These are phyloP conservation scores for Caloboletus firmus DNA, from an alignment of 1,284 basidiomycete species.

Conservation along the genomic window DNA sequence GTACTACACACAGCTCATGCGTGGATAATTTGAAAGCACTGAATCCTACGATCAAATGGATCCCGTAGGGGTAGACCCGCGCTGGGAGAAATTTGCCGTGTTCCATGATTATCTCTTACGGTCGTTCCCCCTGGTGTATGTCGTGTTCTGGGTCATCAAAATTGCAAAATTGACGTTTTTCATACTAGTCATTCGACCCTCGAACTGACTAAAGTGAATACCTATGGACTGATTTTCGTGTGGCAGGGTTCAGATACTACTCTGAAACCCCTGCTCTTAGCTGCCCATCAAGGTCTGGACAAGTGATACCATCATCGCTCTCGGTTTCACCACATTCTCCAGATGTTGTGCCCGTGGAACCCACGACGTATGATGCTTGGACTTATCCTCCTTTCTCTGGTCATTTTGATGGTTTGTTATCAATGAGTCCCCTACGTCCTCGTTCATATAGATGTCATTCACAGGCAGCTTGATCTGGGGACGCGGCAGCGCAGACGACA, in stretches of 20 bases:
- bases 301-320: neutral
- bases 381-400: slow-evolving; percentile 55
- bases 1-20: neutral
- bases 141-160: neutral
- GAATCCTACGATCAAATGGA: slow-evolving; percentile 46
- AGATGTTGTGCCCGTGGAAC: slow-evolving; percentile 61
- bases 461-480: slow-evolving; percentile 48
- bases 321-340: neutral
- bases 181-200: slow-evolving; percentile 51
- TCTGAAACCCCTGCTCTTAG: slow-evolving; percentile 65
- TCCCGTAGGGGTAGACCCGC: slow-evolving; percentile 44
- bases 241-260: slow-evolving; percentile 57
- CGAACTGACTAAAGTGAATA: slow-evolving; percentile 57
- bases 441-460: neutral
- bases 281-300: slow-evolving; percentile 60
- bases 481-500: slow-evolving; percentile 51
- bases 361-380: slow-evolving; percentile 54
- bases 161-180: neutral
- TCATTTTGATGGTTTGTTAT: slow-evolving; percentile 43
- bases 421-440: neutral
- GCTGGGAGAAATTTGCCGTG: slow-evolving; percentile 46
- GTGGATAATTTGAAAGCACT: slow-evolving; percentile 18
- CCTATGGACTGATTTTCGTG: slow-evolving; percentile 63
- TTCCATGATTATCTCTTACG: slow-evolving; percentile 45
- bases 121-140: slow-evolving; percentile 45